Conservation (phyloP, 2,329 filamentous ascomycete genomes). For the Stenocarpella maydis region DNA sequence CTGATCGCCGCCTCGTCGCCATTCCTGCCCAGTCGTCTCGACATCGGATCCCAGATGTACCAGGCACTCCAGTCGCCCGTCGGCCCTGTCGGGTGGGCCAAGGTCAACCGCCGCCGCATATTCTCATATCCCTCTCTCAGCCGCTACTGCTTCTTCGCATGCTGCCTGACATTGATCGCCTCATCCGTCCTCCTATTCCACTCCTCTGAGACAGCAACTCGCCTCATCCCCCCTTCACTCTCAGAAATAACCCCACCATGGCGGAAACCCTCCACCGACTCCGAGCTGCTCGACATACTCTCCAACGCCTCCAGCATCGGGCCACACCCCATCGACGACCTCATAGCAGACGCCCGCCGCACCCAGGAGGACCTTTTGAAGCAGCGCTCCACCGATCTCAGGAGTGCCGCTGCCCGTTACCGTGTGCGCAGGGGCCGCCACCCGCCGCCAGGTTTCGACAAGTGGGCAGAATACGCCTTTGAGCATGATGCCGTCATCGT, state of each 20-base stretch:
- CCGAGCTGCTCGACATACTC: conserved; percentile 35
- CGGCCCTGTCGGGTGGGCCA: conserved; percentile 31
- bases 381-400: conserved; percentile 53
- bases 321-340: conserved; percentile 54
- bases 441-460: conserved; percentile 58
- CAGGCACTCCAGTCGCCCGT: conserved; percentile 29
- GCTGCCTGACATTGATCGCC: conserved; percentile 28
- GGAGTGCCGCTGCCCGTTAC: conserved; percentile 55
- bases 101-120: conserved; percentile 30
- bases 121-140: conserved; percentile 13
- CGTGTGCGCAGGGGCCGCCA: conserved; percentile 56
- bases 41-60: conserved; percentile 17
- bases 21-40: neutral
- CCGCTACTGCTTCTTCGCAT: conserved; percentile 33
- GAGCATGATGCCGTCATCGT: conserved; percentile 53
- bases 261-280: conserved; percentile 34
- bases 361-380: conserved; percentile 49
- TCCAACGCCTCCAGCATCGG: conserved; percentile 27
- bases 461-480: conserved; percentile 56
- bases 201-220: conserved; percentile 23
- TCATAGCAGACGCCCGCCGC: conserved; percentile 51
- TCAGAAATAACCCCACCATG: conserved; percentile 30
- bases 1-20: neutral
- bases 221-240: conserved; percentile 24
- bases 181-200: conserved; percentile 34